Base-by-base conservation (phyloP, 495 filamentous ascomycete species). In the Friedmanniomyces simplex region DNA sequence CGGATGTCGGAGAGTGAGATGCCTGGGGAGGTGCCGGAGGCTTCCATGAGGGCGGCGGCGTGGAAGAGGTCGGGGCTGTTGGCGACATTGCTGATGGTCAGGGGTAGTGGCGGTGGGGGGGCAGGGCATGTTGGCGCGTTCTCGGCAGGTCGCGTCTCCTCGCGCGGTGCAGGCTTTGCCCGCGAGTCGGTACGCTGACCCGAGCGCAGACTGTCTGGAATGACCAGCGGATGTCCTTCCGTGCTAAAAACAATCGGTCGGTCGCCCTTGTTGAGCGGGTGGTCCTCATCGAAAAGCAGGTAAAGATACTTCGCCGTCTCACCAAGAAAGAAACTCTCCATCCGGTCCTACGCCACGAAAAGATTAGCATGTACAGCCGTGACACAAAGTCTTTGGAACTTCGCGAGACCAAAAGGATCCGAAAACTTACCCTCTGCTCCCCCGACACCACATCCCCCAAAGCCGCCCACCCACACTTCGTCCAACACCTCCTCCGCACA, bases 291-390 rank as follows among this genome's bases (percentile, higher is more conserved):
- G 69, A 91, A 97, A 0, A 97, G 79, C 39, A 98, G 73, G 60
- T 89, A 95, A 52, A 98, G 73, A 69, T 98, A 98, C 70, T 96
- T 96, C 53, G 87, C 83, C 0, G 93, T 98, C 71, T 98, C 93
- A 2, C 94, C 90, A 1, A 97, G 76, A 69, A 96, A 97, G 75
- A 98, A 98, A 70, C 93, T 97, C 73, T 98, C 93, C 93, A 98
- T 98, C 18, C 93, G 85, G 66, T 98, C 93, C 28, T 32, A 32
- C n/a, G n/a, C n/a, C n/a, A n/a, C n/a, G n/a, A n/a, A n/a, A n/a
- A n/a, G n/a, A n/a, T n/a, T n/a, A n/a, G n/a, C n/a, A n/a, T n/a
- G n/a, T n/a, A n/a, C n/a, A n/a, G n/a, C n/a, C n/a, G n/a, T n/a
- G n/a, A n/a, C n/a, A n/a, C n/a, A n/a, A n/a, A n/a, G n/a, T n/a